Conservation (phyloP, 1,284 basidiomycete genomes). For the Austroboletus novae-zelandiae region DNA sequence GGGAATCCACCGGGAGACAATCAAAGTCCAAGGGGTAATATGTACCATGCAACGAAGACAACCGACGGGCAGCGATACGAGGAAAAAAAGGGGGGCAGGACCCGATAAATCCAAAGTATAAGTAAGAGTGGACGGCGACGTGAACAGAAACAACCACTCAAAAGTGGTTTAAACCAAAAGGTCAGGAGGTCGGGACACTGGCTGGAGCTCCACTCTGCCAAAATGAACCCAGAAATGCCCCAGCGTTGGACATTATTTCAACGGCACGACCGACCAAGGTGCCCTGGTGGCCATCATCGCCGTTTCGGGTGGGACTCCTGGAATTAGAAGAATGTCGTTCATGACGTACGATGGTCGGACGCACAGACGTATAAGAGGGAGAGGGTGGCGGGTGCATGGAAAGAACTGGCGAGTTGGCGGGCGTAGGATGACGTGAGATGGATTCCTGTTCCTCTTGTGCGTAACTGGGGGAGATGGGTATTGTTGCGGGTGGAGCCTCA, state of each 20-base stretch:
- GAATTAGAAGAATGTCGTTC: conserved; percentile 29
- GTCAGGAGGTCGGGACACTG: conserved; percentile 22
- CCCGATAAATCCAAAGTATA: conserved; percentile 35
- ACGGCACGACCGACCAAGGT: conserved; percentile 66
- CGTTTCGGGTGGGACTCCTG: conserved; percentile 26
- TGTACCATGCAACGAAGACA: conserved; percentile 19
- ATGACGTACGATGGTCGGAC: conserved; percentile 17
- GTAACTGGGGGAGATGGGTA: conserved; percentile 23
- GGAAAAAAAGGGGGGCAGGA: conserved; percentile 10
- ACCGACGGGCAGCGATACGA: not conserved
- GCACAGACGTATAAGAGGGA: not conserved
- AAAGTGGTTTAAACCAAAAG: not conserved
- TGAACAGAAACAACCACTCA: not conserved
- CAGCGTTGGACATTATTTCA: conserved; percentile 65
- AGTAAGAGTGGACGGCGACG: conserved; percentile 15
- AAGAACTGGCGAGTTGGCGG: conserved; percentile 35
- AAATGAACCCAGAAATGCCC: conserved; percentile 59
- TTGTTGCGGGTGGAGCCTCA: conserved; percentile 13
- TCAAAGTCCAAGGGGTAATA: conserved; percentile 26
- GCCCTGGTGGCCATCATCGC: conserved; percentile 32
- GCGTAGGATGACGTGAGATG: conserved; percentile 25
- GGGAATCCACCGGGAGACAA: conserved; percentile 10
- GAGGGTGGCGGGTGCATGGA: conserved; percentile 10
- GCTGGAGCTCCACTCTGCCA: conserved; percentile 26
- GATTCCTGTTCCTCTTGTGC: conserved; percentile 32